Conservation (phyloP, 2,329 filamentous ascomycete species). For the Atkinsonella hypoxylon region DNA sequence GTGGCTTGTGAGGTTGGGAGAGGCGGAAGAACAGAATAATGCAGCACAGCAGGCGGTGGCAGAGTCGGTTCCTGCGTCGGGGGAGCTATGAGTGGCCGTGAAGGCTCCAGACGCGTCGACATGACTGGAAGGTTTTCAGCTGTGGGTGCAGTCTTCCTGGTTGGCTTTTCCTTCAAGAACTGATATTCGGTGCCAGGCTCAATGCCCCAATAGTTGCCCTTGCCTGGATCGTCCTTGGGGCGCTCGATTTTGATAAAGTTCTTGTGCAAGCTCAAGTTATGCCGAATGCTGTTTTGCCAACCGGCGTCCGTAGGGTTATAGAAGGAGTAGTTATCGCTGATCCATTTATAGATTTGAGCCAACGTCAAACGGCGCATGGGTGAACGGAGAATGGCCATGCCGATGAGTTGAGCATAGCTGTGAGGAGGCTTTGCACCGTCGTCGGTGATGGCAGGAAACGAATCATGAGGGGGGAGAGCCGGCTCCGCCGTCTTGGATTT, state of each 20-base stretch:
- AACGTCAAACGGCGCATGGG: conserved; percentile 75
- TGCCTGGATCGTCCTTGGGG: conserved; percentile 93
- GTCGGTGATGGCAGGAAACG: conserved; percentile 73
- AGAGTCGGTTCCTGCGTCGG: conserved; percentile 34
- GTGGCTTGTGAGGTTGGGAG: conserved; percentile 26
- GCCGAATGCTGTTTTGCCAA: conserved; percentile 98
- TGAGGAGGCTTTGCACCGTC: conserved; percentile 81
- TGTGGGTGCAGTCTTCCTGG: conserved; percentile 43
- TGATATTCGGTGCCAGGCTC: conserved; percentile 78
- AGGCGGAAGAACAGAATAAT: conserved; percentile 27
- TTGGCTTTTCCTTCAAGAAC: conserved; percentile 79
- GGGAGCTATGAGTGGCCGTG: conserved; percentile 25
- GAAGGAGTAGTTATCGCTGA: conserved; percentile 85
- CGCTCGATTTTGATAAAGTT: conserved; percentile 91
- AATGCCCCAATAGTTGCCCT: conserved; percentile 96
- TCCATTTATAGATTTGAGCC: conserved; percentile 98
- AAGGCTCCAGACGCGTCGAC: conserved; percentile 42
- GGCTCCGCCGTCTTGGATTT: conserved; percentile 50
- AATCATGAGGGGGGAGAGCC: conserved; percentile 54
- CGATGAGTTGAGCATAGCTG: conserved; percentile 91
- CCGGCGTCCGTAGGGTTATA: conserved; percentile 77
- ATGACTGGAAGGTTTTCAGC: conserved; percentile 48
- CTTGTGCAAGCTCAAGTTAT: conserved; percentile 95
- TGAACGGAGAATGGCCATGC: conserved; percentile 89
- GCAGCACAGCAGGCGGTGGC: conserved; percentile 29